Evolutionary conservation across 768 basidiomycete species (phyloP), one percentile per base, ranked within the genome.

Genomic region (Arthromyces matolae): DNA sequence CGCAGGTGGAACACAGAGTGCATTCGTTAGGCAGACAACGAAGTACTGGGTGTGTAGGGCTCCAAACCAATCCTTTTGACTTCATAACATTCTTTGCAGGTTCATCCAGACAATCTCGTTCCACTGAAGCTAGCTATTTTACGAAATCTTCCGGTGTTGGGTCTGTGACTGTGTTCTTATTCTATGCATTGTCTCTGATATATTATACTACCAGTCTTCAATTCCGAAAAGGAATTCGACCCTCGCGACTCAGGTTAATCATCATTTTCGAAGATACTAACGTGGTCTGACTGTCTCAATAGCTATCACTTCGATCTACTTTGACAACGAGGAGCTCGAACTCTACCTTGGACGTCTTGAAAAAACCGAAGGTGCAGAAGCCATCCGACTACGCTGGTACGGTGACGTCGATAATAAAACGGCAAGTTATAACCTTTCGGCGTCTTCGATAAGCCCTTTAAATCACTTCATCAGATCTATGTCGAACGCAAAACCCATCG

Each of bases 351-450:
- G 96, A 34, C 84, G 96, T 19, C 72, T 98, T 31, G 96, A 99
- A 68, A 99, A 99, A 77, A 96, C 93, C 0, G 96, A 98, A 70
- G 96, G 96, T 3, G 96, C 96, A 2, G 93, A 99, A 65, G 96
- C 96, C 13, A 79, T 99, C 49, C 91, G 96, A 37, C 71, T 99
- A 51, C 81, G 96, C 28, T 98, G 96, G 96, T 99, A 99, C 61
- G 96, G 96, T 9, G 93, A 92, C 61, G 80, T 82, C 47, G 76
- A 81, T 49, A 80, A 77, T 42, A 92, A 87, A 62, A 89, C 85
- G 10, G 91, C 90, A 49, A 55, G 81, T 68, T 8, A 33, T 14
- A n/a, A 22, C 32, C 42, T 3, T 6, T 38, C 12, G 10, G 35
- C 25, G 9, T 13, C 4, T 42, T 3, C 38, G 23, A 14, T 23